Evolutionary conservation across 2,329 filamentous ascomycete species (phyloP).

Genomic region (Trichoderma atroviride): DNA sequence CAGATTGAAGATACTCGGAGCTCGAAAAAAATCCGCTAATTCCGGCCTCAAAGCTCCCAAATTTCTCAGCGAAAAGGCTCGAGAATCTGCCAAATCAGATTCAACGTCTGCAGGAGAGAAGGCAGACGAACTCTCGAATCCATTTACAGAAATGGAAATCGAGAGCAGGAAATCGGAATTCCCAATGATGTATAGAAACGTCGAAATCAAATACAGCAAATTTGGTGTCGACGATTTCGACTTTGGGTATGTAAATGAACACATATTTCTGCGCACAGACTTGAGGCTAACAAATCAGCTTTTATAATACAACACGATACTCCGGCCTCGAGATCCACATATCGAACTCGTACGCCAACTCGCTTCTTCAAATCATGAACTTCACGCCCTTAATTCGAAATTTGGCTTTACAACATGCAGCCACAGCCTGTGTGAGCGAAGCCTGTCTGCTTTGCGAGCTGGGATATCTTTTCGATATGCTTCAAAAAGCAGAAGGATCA

Average conservation of each 20-base stretch:
- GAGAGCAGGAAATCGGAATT: conserved; percentile 79
- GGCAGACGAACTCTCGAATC: conserved; percentile 62
- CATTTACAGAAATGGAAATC: conserved; percentile 68
- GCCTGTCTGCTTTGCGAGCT: conserved; percentile 90
- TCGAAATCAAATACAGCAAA: conserved; percentile 98
- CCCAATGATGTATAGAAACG: conserved; percentile 85
- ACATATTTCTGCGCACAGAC: conserved; percentile 22
- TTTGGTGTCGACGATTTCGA: conserved; percentile 99
- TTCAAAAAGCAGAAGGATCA: conserved; percentile 90
- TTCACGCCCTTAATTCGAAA: conserved; percentile 90
- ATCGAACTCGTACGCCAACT: conserved; percentile 92
- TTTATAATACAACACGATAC: conserved; percentile 90
- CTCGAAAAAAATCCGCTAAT: conserved; percentile 59
- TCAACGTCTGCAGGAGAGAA: conserved; percentile 47
- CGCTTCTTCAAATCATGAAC: conserved; percentile 85
- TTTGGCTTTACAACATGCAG: conserved; percentile 83
- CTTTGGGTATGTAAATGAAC: conserved; percentile 66
- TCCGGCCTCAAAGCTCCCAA: conserved; percentile 74
- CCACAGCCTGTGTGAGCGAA: conserved; percentile 79
- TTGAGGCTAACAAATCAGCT: conserved; percentile 54
- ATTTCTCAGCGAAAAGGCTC: conserved; percentile 91
- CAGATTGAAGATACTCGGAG: conserved; percentile 78
- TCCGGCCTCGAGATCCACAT: conserved; percentile 97
- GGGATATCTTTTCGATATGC: conserved; percentile 95
- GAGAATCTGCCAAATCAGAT: conserved; percentile 60